Evolutionary conservation across 176 grass and related monocot species (phyloP), one percentile per base, ranked within the genome.

Genomic region (Miscanthus lutarioriparius): DNA sequence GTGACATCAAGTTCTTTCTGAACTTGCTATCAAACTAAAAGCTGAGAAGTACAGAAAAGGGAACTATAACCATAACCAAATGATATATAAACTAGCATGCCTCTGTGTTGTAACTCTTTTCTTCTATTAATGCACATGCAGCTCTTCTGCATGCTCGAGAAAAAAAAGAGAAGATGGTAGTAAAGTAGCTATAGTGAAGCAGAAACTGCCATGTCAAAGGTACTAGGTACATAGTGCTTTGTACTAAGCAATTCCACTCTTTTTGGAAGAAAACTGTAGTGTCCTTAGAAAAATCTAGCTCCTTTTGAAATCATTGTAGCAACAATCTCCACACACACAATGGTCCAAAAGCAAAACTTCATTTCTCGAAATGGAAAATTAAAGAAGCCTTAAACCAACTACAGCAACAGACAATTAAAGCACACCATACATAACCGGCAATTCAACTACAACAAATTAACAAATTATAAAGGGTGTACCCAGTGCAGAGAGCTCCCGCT

Each of bases 11-110:
- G 56, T 65, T 66, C 70, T 47, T 71, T 43, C 66, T 86, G 74
- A 72, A 58, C 16, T 86, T 82, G 56, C 2, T 58, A 63, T 58
- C 74, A 75, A 83, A 74, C 59, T 83, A 90, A 86, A 81, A 67
- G 3, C 10, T 58, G 13, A 48, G 35, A 58, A 23, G 4, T 23
- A 26, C 8, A 44, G 39, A 72, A 3, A 41, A 14, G 22, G n/a
- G 2, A 45, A 72, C 6, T 71, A 70, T 13, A 71, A 26, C 26
- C n/a, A 45, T 26, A 26, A 72, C 19, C 6, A 72, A 16, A 14
- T 44, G 39, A 44, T 25, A 10, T 25, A 61, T 25, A 61, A 10
- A 61, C 9, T 61, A 25, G 22, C 49, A 59, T 23, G 22, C 10
- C 2, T 59, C 8, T 59, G 20, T 23, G 3, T 25, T 25, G 22